phyloP scores from a whole-genome alignment of 2,329 filamentous ascomycete species.

The Pseudogymnoascus sp. region DNA sequence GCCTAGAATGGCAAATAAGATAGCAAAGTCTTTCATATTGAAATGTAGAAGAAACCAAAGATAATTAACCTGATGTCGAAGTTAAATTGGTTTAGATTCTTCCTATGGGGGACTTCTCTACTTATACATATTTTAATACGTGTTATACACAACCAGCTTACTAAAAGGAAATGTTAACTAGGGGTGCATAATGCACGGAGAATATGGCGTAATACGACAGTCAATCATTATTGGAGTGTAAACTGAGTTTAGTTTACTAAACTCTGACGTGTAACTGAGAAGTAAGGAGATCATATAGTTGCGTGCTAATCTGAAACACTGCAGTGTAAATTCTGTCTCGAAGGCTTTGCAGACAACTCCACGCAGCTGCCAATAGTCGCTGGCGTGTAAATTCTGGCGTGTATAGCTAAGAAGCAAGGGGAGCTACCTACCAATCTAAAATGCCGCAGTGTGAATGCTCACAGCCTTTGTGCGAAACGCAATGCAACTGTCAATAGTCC shows the following conservation, averaged over 20 bases:
- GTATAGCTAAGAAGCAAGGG: too few relatives aligned
- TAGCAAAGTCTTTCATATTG: background rate
- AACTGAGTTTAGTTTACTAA: background rate
- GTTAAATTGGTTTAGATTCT: background rate
- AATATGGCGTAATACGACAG: background rate
- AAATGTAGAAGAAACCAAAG: background rate
- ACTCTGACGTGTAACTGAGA: background rate
- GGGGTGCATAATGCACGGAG: background rate
- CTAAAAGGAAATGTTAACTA: background rate
- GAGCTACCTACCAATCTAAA: too few relatives aligned
- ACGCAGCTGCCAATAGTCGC: background rate
- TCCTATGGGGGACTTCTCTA: background rate
- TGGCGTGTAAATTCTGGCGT: background rate
- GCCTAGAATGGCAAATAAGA: background rate
- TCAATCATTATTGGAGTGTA: background rate
- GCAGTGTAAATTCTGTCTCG: background rate
- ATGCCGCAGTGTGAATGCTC: too few relatives aligned
- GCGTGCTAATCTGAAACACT: background rate
- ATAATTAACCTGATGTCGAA: background rate
- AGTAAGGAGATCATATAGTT: background rate
- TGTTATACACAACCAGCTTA: background rate
- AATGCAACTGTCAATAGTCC: too few relatives aligned
- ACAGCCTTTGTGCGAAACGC: too few relatives aligned
- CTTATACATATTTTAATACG: background rate
- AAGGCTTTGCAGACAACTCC: too few relatives aligned